Percentiles rank a stretch among this genome's conserved stretches.
phyloP scores from a whole-genome alignment of 768 basidiomycete genomes.

The Lactarius hengduanensis region DNA sequence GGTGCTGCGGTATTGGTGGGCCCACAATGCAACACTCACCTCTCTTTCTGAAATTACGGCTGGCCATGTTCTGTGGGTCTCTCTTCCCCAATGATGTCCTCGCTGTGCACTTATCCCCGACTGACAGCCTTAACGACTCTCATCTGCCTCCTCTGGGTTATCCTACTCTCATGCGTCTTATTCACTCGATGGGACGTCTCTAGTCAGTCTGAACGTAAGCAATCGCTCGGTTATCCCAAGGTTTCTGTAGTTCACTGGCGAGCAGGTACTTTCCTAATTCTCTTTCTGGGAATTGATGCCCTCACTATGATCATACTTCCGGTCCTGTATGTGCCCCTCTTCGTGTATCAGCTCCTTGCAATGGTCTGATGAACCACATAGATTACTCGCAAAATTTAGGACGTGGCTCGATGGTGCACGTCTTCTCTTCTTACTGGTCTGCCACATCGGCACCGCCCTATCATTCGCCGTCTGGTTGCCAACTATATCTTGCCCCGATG shows the following conservation, averaged over 20 bases:
- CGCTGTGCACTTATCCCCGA: conserved; percentile 4
- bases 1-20: neutral
- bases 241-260: neutral
- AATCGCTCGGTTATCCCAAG: neutral
- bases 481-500: conserved; percentile 43
- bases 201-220: conserved; percentile 48
- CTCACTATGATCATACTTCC: conserved; percentile 44
- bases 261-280: conserved; percentile 46
- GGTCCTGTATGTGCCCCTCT: conserved; percentile 39
- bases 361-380: conserved; percentile 31
- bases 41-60: conserved; percentile 32
- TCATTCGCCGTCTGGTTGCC: conserved; percentile 45
- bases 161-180: conserved; percentile 46
- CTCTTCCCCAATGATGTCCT: neutral
- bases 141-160: conserved; percentile 49
- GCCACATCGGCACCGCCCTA: conserved; percentile 46
- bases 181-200: conserved; percentile 48
- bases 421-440: conserved; percentile 44
- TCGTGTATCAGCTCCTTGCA: conserved; percentile 17
- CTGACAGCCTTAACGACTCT: conserved; percentile 44
- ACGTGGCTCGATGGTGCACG: conserved; percentile 55
- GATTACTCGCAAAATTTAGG: conserved; percentile 48
- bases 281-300: conserved; percentile 44
- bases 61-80: conserved; percentile 32
- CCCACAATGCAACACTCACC: conserved; percentile 30